Evolutionary conservation across 1,139 yeast species (phyloP), one percentile per base, ranked within the genome.

Genomic region (Saccharomyces hybrid): DNA sequence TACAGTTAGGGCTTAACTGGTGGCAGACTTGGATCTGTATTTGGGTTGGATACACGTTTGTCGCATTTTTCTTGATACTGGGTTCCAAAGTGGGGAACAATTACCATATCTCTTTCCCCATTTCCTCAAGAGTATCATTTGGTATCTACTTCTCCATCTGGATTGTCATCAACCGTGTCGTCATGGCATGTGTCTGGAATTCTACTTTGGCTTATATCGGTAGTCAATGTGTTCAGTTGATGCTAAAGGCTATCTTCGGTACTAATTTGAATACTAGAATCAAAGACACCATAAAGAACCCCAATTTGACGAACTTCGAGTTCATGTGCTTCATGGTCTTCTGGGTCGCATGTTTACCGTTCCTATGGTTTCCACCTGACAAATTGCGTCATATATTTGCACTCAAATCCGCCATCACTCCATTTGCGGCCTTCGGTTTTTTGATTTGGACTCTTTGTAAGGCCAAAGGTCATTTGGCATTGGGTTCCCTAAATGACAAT

Each of bases 11-110:
- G 6, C 73, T 88, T 72, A 80, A 83, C 11, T 88, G 95, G 95
- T 88, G 95, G 93, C 90, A 83, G 68, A 83, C 87, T 3, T 88
- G 95, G 95, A 70, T 87, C 47, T 80, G 91, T 3, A 89, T 88
- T 16, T 86, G 95, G 93, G 61, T 82, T 16, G 89, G 89, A n/a
- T 83, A 83, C 69, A 64, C 77, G 44, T 68, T 83, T 49, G 82
- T 84, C 57, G 85, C 85, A 57, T 64, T 77, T 1, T 85, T 84
- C 66, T 82, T 87, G 52, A 79, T 80, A 32, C 66, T 81, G 31
- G 80, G 84, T 48, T 84, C 90, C 27, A 75, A 91, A 62, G 79
- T 85, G 47, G 96, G 95, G 65, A 78, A 88, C 25, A 77, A 76
- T 62, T 85, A 87, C 66, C 93, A 86, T 65, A 75, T 86, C 55